These are phyloP conservation scores for Termitomyces sp. DNA, from an alignment of 768 basidiomycete species.

Conservation along the genomic window DNA sequence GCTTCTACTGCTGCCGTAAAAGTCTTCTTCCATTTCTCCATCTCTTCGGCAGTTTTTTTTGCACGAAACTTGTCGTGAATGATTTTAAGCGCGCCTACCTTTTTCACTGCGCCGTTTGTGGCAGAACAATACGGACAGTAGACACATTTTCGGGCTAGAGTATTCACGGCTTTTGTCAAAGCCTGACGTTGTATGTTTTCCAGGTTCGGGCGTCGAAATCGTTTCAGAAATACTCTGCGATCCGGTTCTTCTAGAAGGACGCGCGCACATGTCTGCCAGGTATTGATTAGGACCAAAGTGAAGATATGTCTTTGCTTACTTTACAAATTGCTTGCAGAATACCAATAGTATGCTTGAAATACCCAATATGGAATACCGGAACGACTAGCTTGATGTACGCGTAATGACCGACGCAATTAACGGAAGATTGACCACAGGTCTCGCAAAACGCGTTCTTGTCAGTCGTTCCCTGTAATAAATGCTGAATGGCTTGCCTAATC, in stretches of 20 bases:
- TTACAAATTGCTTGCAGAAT: conserved; percentile 98
- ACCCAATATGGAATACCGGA: conserved; percentile 98
- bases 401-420: conserved; percentile 97
- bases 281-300: conserved; percentile 1
- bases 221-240: conserved; percentile 74
- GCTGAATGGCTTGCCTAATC: neutral
- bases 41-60: conserved; percentile 85
- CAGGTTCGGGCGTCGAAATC: conserved; percentile 85
- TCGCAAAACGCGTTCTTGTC: conserved; percentile 92
- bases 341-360: conserved; percentile 91
- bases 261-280: conserved; percentile 75
- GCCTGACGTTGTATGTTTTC: conserved; percentile 89
- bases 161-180: conserved; percentile 79
- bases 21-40: conserved; percentile 80
- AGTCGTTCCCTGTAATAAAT: conserved; percentile 70
- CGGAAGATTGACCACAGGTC: conserved; percentile 87
- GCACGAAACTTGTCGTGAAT: conserved; percentile 97
- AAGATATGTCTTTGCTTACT: conserved; percentile 33
- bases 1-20: conserved; percentile 80
- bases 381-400: conserved; percentile 97
- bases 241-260: conserved; percentile 87
- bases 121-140: conserved; percentile 92
- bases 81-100: conserved; percentile 90
- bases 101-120: conserved; percentile 94
- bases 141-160: conserved; percentile 81